A percentile compares a stretch with the other conserved stretches of the same genome.
phyloP scores from a whole-genome alignment of 371 early-diverging fungal genomes.

The Catenaria anguillulae region DNA sequence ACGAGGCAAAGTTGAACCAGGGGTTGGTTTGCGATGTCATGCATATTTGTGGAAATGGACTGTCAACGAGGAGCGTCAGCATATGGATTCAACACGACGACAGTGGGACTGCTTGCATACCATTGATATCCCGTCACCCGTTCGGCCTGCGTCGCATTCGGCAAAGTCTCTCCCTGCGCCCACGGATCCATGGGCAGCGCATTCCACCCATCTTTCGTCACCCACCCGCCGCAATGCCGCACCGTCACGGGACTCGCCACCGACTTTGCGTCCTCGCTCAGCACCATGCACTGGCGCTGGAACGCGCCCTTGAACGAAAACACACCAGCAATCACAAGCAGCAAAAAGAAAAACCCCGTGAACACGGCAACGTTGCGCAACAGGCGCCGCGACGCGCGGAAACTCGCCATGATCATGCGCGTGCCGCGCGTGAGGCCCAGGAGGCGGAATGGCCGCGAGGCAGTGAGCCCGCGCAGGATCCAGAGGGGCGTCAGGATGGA shows the following conservation, averaged over 20 bases:
- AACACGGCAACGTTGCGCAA: neutral
- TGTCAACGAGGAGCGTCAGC: no score
- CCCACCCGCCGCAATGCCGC: neutral
- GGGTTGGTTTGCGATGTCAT: neutral
- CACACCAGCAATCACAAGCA: neutral
- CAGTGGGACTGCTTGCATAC: no score
- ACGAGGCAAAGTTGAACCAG: neutral
- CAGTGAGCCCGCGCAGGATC: neutral
- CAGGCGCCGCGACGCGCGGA: neutral
- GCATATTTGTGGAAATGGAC: neutral
- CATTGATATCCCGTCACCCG: no score
- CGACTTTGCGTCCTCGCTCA: no score
- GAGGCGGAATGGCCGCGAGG: neutral
- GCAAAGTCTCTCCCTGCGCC: no score
- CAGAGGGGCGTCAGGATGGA: neutral
- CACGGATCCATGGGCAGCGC: no score
- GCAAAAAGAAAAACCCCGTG: neutral
- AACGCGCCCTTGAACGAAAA: neutral
- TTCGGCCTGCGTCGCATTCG: no score
- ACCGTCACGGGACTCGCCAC: no score
- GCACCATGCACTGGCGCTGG: neutral
- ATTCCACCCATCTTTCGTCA: no score
- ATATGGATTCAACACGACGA: no score
- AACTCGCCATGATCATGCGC: neutral
- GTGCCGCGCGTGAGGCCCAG: neutral